Evolutionary conservation across 371 early-diverging fungal species (phyloP).

Genomic region (Sporodiniella umbellata): DNA sequence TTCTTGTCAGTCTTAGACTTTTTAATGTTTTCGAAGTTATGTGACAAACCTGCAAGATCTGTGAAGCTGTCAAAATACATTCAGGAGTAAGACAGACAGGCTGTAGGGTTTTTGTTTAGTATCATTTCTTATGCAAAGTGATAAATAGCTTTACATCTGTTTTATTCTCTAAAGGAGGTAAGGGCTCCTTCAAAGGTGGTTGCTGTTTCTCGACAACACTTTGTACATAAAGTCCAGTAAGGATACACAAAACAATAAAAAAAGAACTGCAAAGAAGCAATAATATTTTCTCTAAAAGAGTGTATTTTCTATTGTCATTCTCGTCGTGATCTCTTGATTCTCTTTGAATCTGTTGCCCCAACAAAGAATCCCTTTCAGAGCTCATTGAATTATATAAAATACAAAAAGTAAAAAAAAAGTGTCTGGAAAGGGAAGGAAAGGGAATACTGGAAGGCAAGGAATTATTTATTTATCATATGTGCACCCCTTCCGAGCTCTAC

Average conservation of each 20-base stretch:
- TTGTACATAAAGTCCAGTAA: constrained; percentile 40
- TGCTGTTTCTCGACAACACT: constrained; percentile 28
- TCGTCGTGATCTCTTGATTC: not conserved
- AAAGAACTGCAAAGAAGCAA: constrained; percentile 26
- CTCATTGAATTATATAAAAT: too few species aligned
- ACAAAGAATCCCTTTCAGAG: constrained; percentile 33
- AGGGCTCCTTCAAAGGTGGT: constrained; percentile 6
- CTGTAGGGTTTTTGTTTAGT: constrained; percentile 12
- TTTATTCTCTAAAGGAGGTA: constrained; percentile 11
- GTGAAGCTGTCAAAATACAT: constrained; percentile 57
- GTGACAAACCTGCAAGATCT: constrained; percentile 43
- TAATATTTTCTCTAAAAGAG: constrained; percentile 38
- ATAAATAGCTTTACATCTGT: constrained; percentile 14
- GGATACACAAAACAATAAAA: constrained; percentile 31
- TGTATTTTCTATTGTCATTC: constrained; percentile 32
- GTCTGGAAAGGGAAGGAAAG: constrained; percentile 1
- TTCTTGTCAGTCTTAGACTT: constrained; percentile 35
- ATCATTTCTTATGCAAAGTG: not conserved
- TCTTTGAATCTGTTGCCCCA: constrained; percentile 2
- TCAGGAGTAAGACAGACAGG: constrained; percentile 50
- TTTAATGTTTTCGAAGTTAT: constrained; percentile 3
- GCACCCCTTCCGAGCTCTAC: not conserved
- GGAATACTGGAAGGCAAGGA: not conserved
- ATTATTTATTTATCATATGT: not conserved
- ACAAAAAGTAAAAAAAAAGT: too few species aligned